Evolutionary conservation across 2,329 filamentous ascomycete species (phyloP), one percentile per base, ranked within the genome.

Genomic region (Chaetomiaceae sp.): DNA sequence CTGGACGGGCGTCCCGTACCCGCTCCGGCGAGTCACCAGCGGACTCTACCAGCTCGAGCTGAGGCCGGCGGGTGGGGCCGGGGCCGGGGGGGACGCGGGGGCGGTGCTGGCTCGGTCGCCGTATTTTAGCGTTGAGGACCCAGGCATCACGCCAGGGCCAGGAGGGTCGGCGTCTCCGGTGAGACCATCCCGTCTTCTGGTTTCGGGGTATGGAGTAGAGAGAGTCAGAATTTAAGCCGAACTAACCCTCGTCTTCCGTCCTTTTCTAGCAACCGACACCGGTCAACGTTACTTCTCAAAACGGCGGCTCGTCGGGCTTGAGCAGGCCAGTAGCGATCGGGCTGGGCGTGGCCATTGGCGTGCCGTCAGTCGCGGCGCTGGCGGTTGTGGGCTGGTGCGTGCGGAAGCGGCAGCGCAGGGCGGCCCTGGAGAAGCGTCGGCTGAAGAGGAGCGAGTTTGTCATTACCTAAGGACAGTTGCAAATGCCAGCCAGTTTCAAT

Each of bases 41-140:
- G 60, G 58, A 5, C 38, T 60, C 34, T 62, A 61, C 19, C 52
- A 60, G 45, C 47, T 62, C 17, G 58, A 62, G 41, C 42, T 62
- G 20, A 45, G 49, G 22, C 45, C 54, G 18, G 51, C 49, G 30
- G 45, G 40, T 18, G 49, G 47, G 40, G 39, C 44, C 10, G 47
- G 47, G 40, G 39, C 44, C 10, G 47, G 47, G 6, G 39, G 38
- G 4, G 47, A 48, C 1, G 33, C 47, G 17, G n/a, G n/a, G n/a
- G 51, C 55, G 1, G 9, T 61, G 36, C 27, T 62, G 38, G 58
- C 56, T 9, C 52, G 45, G 41, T 60, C 58, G 22, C 40, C 55
- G 0, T 56, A 55, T 22, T 62, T 62, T 19, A 47, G 6, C 30
- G 49, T 58, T 22, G 17, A 36, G n/a, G 47, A 51, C 4, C 12